phyloP scores from a whole-genome alignment of 1,284 basidiomycete genomes.

The Rhodotorula sp. region DNA sequence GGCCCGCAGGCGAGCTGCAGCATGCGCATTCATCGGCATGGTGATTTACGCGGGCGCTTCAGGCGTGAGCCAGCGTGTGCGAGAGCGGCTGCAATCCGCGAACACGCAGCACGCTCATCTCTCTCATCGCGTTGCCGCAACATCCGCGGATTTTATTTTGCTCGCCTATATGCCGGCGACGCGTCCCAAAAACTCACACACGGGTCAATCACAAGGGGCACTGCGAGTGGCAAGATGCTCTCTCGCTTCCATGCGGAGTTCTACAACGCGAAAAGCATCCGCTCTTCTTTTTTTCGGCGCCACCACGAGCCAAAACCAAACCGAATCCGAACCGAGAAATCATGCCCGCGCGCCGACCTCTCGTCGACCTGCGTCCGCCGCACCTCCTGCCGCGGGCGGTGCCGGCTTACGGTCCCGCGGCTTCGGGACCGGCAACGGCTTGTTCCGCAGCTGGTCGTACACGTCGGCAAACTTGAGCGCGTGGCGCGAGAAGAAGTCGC shows the following conservation, averaged over 20 bases:
- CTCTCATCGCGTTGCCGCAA: too few species aligned
- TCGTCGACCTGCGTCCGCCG: background rate
- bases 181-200: background rate
- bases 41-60: background rate
- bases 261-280: too few species aligned
- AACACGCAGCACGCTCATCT: background rate
- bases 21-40: constrained; percentile 15
- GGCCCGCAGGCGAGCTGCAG: constrained; percentile 16
- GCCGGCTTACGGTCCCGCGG: constrained; percentile 15
- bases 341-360: background rate
- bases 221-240: too few species aligned
- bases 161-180: too few species aligned
- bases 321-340: background rate
- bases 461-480: constrained; percentile 34
- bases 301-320: too few species aligned
- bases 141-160: too few species aligned
- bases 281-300: too few species aligned
- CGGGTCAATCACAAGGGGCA: too few species aligned
- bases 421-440: constrained; percentile 39
- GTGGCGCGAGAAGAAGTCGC: constrained; percentile 88
- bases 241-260: too few species aligned
- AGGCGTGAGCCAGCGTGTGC: background rate
- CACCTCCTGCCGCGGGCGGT: background rate
- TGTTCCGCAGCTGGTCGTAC: constrained; percentile 34
- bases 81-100: background rate